Base-by-base conservation (phyloP, 257 asterid species). In the Gentiana straminea region DNA sequence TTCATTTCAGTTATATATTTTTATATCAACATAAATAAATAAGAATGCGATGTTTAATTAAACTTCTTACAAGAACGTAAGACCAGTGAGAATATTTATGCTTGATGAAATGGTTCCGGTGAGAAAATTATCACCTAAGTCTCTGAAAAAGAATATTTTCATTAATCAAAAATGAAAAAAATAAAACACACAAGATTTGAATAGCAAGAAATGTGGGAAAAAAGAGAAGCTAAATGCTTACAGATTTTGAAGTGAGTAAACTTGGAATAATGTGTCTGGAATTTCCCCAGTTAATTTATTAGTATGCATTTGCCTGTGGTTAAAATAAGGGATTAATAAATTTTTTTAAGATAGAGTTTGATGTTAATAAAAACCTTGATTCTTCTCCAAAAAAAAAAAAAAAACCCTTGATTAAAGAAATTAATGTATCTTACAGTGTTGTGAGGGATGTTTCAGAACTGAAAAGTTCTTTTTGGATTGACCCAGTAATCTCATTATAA, bases 231-330 rank as follows among this genome's bases (percentile, higher is more conserved):
- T 5, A 15, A 70, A 49, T 68, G 83, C 97, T 89, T 78, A 89
- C 95, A 89, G 88, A 79, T 82, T 93, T 79, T 89, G 94, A 32
- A 89, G 81, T 65, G 95, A 68, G 75, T 78, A 77, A 58, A 89
- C 92, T 39, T 75, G 58, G 74, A 83, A 86, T 55, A 89, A 35
- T 32, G 95, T 73, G 12, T 82, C 45, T 61, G 97, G 97, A 69
- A 89, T 86, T 68, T 69, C 70, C 53, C 97, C 95, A 12, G 69
- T 81, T 8, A 89, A 66, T 56, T 69, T 68, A 78, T 89, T 89
- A 49, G 82, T 85, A 62, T 89, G 93, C 4, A 89, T 80, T 35
- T 86, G 51, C 58, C 95, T 89, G 84, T 60, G 61, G 57, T 45
- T 6, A 13, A 52, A 35, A 33, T 32, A 12, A 36, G 37, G 8